Evolutionary conservation across 164 flowering plant species (phyloP).

Genomic region (Umbellularia californica): DNA sequence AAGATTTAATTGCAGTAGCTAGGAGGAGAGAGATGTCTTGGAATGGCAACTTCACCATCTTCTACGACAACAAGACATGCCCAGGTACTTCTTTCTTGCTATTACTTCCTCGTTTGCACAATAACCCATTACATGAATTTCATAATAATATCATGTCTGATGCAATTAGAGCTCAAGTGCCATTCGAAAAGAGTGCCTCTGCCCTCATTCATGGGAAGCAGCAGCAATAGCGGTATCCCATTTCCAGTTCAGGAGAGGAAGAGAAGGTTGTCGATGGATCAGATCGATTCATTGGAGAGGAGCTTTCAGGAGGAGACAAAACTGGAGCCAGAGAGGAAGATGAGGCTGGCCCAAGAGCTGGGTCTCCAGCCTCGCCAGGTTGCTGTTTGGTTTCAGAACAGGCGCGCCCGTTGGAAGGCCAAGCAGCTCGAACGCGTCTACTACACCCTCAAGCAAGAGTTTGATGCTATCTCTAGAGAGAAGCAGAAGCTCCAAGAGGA

Average conservation of each 20-base stretch:
- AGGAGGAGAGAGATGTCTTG: conserved; percentile 10
- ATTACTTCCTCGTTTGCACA: background rate
- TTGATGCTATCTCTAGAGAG: conserved; percentile 47
- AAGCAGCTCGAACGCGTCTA: conserved; percentile 73
- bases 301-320: conserved; percentile 80
- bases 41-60: conserved; percentile 12
- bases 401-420: conserved; percentile 76
- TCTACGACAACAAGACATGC: conserved; percentile 14
- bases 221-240: conserved; percentile 1
- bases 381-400: conserved; percentile 82
- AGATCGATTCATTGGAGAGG: conserved; percentile 66
- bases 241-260: conserved; percentile 43
- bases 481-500: conserved; percentile 66
- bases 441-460: conserved; percentile 55
- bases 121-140: background rate
- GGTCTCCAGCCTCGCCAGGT: conserved; percentile 71
- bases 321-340: conserved; percentile 77
- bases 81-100: conserved; percentile 2
- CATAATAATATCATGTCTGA: background rate
- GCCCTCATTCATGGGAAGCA: background rate
- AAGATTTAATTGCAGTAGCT: no score
- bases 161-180: conserved; percentile 1
- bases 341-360: conserved; percentile 60
- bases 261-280: conserved; percentile 59
- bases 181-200: background rate